These are phyloP conservation scores for Tolypocladium album DNA, from an alignment of 2,329 filamentous ascomycete genomes.

Conservation along the genomic window DNA sequence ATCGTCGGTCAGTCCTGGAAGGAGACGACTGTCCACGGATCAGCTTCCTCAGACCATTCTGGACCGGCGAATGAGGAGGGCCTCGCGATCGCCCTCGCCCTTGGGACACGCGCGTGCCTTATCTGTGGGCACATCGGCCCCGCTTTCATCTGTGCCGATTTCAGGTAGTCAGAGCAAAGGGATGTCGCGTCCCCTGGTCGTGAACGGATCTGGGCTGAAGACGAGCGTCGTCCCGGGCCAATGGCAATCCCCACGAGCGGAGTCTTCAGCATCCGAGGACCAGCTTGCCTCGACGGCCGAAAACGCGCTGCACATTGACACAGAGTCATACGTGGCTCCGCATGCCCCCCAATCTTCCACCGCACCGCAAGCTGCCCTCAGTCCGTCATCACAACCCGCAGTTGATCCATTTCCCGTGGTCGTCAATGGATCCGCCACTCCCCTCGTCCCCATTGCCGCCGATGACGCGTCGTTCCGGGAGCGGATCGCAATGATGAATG, in stretches of 20 bases:
- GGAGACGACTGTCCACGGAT: conserved; percentile 40
- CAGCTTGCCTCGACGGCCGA: conserved; percentile 10
- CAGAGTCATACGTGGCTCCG: not conserved
- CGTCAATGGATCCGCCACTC: conserved; percentile 22
- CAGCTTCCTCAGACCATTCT: conserved; percentile 42
- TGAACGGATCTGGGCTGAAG: conserved; percentile 35
- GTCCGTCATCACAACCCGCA: conserved; percentile 7
- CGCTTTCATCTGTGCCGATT: conserved; percentile 26
- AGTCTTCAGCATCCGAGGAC: conserved; percentile 12
- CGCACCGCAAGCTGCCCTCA: not conserved
- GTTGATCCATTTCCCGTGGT: conserved; percentile 20
- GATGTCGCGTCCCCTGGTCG: conserved; percentile 36
- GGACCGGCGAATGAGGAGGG: conserved; percentile 40
- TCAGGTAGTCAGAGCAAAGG: conserved; percentile 21
- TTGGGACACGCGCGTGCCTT: conserved; percentile 37
- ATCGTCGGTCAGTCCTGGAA: conserved; percentile 22
- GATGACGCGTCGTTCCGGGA: conserved; percentile 31
- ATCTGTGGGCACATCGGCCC: conserved; percentile 27
- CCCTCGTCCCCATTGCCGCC: conserved; percentile 6
- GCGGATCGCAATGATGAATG: conserved; percentile 28
- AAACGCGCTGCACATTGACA: conserved; percentile 16
- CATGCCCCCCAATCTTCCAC: not conserved
- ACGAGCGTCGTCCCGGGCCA: conserved; percentile 14
- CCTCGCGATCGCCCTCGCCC: conserved; percentile 46
- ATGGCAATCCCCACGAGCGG: conserved; percentile 8